Percentiles rank a stretch among this genome's conserved stretches.
Evolutionary conservation across 2,329 filamentous ascomycete species (phyloP).

Genomic region (Diaporthe ilicicola): DNA sequence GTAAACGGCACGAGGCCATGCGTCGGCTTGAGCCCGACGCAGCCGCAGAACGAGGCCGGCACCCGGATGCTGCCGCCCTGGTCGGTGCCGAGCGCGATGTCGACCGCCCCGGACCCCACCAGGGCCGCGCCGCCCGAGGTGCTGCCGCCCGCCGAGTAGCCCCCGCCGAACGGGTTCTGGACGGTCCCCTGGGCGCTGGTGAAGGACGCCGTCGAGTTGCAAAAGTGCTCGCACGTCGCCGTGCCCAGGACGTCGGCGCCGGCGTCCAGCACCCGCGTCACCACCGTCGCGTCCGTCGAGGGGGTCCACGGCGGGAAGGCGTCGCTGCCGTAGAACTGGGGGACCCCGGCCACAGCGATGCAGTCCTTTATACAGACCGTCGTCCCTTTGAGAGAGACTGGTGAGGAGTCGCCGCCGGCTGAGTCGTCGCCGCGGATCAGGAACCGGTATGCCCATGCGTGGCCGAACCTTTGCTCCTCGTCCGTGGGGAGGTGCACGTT

Average conservation of each 20-base stretch:
- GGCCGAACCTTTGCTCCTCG: background rate
- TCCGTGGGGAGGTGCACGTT: background rate
- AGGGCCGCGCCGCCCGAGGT: conserved; percentile 57
- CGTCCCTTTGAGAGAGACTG: conserved; percentile 50
- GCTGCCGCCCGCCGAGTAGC: conserved; percentile 59
- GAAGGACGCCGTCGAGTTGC: conserved; percentile 56
- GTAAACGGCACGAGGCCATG: conserved; percentile 61
- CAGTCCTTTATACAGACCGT: conserved; percentile 63
- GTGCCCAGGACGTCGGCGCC: conserved; percentile 60
- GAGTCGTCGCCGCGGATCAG: conserved; percentile 1
- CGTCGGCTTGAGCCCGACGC: conserved; percentile 60
- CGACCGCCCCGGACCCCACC: conserved; percentile 49
- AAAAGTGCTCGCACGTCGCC: conserved; percentile 62
- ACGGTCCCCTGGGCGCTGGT: conserved; percentile 56
- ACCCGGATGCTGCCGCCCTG: conserved; percentile 56
- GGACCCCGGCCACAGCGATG: conserved; percentile 61
- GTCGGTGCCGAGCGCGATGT: conserved; percentile 49
- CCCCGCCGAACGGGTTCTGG: conserved; percentile 53
- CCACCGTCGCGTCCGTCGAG: conserved; percentile 61
- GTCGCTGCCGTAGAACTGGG: conserved; percentile 39
- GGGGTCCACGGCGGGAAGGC: conserved; percentile 62
- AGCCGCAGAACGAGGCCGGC: conserved; percentile 53
- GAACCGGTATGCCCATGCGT: conserved; percentile 12
- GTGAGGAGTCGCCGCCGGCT: conserved; percentile 46
- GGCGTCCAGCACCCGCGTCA: conserved; percentile 58